Percentiles rank a stretch among this genome's conserved stretches.
These are phyloP conservation scores for Aegilops bicornis DNA, from an alignment of 176 grass and related monocot genomes.

Conservation along the genomic window DNA sequence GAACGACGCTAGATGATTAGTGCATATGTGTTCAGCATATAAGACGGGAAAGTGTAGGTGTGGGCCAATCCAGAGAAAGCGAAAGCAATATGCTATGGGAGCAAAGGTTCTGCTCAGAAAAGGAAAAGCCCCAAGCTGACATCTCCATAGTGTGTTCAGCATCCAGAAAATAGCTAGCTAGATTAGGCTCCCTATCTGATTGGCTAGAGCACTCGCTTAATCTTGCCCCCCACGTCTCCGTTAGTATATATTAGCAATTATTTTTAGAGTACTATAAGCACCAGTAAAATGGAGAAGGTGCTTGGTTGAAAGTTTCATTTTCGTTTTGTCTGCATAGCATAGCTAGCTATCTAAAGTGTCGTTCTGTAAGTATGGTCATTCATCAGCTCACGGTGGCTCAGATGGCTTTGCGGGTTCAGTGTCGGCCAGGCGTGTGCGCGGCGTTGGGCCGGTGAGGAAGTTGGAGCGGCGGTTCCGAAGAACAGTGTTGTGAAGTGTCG, in stretches of 20 bases:
- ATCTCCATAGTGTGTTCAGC: slow-evolving; percentile 19
- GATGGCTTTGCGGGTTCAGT: no score
- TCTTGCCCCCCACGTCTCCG: background rate
- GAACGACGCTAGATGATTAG: no score
- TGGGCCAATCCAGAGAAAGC: slow-evolving; percentile 20
- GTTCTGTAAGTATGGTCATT: no score
- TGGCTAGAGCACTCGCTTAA: slow-evolving; percentile 34
- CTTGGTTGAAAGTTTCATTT: background rate
- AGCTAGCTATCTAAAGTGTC: background rate
- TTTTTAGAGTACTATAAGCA: background rate
- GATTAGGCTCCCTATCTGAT: slow-evolving; percentile 20
- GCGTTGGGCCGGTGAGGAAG: no score
- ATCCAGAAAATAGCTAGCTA: slow-evolving; percentile 13
- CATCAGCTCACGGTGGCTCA: no score
- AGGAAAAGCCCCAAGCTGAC: slow-evolving; percentile 19
- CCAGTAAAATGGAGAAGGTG: background rate
- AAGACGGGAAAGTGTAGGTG: background rate
- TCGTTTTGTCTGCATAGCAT: background rate
- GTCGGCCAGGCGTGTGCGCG: no score
- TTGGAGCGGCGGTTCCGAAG: no score
- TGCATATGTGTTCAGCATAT: background rate
- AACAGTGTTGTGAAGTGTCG: no score
- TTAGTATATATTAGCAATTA: background rate
- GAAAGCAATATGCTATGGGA: slow-evolving; percentile 44
- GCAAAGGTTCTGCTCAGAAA: slow-evolving; percentile 24